Evolutionary conservation across 768 basidiomycete genomes (phyloP), one percentile per base, ranked within the genome.

Genomic region (Leccinum variicolor): DNA sequence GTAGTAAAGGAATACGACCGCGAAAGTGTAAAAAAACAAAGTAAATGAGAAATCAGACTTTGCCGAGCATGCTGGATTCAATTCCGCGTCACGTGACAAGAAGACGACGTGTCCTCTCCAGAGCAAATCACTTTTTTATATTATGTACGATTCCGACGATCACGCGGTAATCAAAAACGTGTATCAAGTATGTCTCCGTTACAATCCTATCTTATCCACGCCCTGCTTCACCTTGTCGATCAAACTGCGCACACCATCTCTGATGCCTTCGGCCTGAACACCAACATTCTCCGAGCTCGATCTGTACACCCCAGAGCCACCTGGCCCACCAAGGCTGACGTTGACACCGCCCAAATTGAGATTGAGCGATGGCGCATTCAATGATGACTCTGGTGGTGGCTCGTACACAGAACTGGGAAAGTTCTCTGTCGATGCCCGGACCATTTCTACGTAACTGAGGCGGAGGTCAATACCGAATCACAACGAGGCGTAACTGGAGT

Each of bases 301-400:
- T 64, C 95, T 78, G 73, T 94, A 97, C 21, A 97, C 83, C 3
- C 94, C 94, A 2, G 87, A 84, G 8, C 89, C 89, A 34, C 80
- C 84, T 15, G 89, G 75, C 11, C 94, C 94, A n/a, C 94, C 94
- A n/a, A 97, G 81, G 62, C 88, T 93, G 45, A 97, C 85, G 68
- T 94, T 94, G 57, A 97, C 92, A 0, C 90, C 90, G 10, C 93
- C 95, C 25, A 98, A 84, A 66, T 94, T 94, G 25, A 98, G 78
- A 68, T 94, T 97, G 59, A 97, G 74, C n/a, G 87, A 81, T 1
- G 94, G 90, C 19, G 87, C 84, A 56, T 77, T 87, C 31, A 83
- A 79, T 3, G 83, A 81, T 10, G 88, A 85, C 71, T 92, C 91
- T 6, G 84, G 86, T 5, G 86, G 91, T 23, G 85, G 88, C 53